phyloP scores from a whole-genome alignment of 345 rosid species.

The Microthlaspi erraticum region DNA sequence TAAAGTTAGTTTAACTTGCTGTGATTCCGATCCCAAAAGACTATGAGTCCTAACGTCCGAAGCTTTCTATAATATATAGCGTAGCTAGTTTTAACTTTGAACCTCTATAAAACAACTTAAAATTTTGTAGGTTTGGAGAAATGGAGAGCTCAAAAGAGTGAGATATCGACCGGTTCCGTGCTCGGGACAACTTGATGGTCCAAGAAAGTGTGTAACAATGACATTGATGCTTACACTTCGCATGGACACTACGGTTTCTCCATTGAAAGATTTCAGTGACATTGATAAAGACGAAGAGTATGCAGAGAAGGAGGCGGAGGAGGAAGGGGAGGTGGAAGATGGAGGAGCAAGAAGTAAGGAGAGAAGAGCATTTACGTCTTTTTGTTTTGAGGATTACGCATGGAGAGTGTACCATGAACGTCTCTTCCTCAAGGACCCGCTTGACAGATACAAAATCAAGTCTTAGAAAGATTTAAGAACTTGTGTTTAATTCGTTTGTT shows the following conservation, averaged over 20 bases:
- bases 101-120: neutral
- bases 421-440: conserved; percentile 70
- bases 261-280: conserved; percentile 42
- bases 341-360: conserved; percentile 22
- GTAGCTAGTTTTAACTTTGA: conserved; percentile 10
- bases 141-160: conserved; percentile 74
- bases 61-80: neutral
- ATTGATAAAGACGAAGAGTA: conserved; percentile 37
- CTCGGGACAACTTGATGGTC: conserved; percentile 40
- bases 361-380: conserved; percentile 50
- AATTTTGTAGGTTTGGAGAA: conserved; percentile 75
- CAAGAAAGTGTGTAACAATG: conserved; percentile 52
- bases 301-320: conserved; percentile 17
- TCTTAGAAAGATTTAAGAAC: neutral
- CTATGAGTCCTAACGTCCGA: neutral
- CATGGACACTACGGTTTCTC: conserved; percentile 52
- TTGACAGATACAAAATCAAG: conserved; percentile 57
- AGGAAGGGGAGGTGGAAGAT: conserved; percentile 18
- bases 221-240: conserved; percentile 69
- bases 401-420: conserved; percentile 78
- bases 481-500: conserved; percentile 20
- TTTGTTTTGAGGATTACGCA: conserved; percentile 79
- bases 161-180: conserved; percentile 59
- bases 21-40: neutral
- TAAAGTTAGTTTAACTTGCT: no score